Evolutionary conservation across 108 stramenopile genomes (phyloP), one percentile per base, ranked within the genome.

Genomic region (Mayamaea pseudoterrestris): DNA sequence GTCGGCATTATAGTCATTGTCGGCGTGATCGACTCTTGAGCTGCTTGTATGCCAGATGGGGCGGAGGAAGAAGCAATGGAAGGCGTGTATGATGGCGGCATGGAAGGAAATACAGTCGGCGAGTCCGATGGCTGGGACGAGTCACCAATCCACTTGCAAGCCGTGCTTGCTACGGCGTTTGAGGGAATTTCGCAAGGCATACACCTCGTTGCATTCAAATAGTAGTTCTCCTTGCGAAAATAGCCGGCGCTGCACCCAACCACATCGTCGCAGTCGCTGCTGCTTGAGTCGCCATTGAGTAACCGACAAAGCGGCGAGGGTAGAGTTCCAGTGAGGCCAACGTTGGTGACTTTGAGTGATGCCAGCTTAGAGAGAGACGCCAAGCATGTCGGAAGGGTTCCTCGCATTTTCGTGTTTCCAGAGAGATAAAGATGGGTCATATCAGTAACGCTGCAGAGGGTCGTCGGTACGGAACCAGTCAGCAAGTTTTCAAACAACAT

Each of bases 101-200:
- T n/a, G n/a, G n/a, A n/a, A n/a, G n/a, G n/a, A n/a, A n/a, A n/a
- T n/a, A n/a, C n/a, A n/a, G n/a, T n/a, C n/a, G n/a, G n/a, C n/a
- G n/a, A n/a, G n/a, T n/a, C n/a, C n/a, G n/a, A n/a, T n/a, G n/a
- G n/a, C n/a, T n/a, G n/a, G n/a, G n/a, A n/a, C n/a, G n/a, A 6
- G 40, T 5, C 40, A 41, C 21, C 5, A 20, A 41, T 20, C 40
- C 40, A 41, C 21, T 41, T 16, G 35, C 50, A 51, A 9, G 26
- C 24, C 16, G 31, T 51, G 1, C 23, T 17, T 4, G 35, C 50
- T 12, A 51, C n/a, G 2, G 37, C 50, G 32, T 51, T 51, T 22
- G 50, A 51, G 3, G 50, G 21, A 32, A 35, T 31, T 23, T 13
- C 35, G 26, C 50, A 51, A 18, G 50, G 50, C 18, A 32, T 9